phyloP scores from a whole-genome alignment of 352 stramenopile genomes.

The Pythium biforme region DNA sequence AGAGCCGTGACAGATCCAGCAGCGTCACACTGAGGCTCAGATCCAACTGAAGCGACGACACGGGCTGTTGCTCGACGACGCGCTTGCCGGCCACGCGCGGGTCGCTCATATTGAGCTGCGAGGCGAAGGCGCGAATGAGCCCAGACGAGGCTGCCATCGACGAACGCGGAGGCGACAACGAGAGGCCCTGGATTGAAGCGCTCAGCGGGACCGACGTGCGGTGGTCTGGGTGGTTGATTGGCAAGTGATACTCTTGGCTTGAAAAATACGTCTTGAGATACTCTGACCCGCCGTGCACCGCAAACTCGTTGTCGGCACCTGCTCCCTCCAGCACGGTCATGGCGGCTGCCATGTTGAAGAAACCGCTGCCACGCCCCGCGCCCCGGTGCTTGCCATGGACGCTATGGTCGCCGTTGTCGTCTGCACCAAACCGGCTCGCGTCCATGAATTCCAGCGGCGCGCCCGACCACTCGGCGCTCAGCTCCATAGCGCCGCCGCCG shows the following conservation, averaged over 20 bases:
- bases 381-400: conserved; percentile 14
- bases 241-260: conserved; percentile 62
- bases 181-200: conserved; percentile 30
- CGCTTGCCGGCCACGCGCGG: conserved; percentile 40
- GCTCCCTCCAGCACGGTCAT: conserved; percentile 20
- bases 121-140: conserved; percentile 6
- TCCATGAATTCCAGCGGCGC: conserved; percentile 17
- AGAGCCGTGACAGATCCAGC: conserved; percentile 73
- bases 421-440: not conserved
- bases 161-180: conserved; percentile 49
- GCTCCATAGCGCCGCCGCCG: conserved; percentile 20
- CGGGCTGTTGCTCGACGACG: conserved; percentile 37
- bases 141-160: conserved; percentile 21
- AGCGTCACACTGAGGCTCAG: conserved; percentile 70
- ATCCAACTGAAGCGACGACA: conserved; percentile 50
- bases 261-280: conserved; percentile 76
- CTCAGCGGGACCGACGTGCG: conserved; percentile 52
- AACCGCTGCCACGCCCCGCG: conserved; percentile 21
- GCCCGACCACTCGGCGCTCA: conserved; percentile 27
- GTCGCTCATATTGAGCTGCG: conserved; percentile 5
- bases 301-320: conserved; percentile 20
- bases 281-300: conserved; percentile 66
- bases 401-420: conserved; percentile 19
- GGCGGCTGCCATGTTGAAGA: conserved; percentile 32
- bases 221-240: conserved; percentile 69